Conservation (phyloP, 371 early-diverging fungal species). For the Zychaea mexicana region DNA sequence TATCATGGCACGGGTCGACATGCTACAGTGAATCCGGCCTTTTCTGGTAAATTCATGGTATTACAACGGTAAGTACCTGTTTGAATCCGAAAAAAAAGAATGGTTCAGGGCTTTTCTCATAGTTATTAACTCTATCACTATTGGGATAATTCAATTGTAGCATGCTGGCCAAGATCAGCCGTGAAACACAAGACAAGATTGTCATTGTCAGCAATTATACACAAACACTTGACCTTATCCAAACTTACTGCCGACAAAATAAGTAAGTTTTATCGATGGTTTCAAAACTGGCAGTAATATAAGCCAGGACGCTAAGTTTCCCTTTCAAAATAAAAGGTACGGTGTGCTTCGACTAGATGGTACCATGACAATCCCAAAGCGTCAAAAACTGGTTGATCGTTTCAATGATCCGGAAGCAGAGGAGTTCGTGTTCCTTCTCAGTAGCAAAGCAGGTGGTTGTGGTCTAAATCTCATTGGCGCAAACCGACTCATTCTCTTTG, state of each 20-base stretch:
- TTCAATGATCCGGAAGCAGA: slow-evolving; percentile 90
- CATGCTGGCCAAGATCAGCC: slow-evolving; percentile 69
- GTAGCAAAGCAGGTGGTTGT: slow-evolving; percentile 98
- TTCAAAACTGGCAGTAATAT: background rate
- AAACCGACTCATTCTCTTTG: slow-evolving; percentile 93
- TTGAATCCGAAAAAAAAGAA: slow-evolving; percentile 1
- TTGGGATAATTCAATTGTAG: slow-evolving; percentile 16
- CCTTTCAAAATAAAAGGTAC: slow-evolving; percentile 43
- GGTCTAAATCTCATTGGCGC: slow-evolving; percentile 98
- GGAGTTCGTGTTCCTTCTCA: slow-evolving; percentile 93
- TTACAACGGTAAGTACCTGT: slow-evolving; percentile 60
- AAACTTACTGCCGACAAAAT: slow-evolving; percentile 76
- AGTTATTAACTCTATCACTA: background rate
- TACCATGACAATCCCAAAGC: slow-evolving; percentile 84
- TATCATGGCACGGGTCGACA: slow-evolving; percentile 35
- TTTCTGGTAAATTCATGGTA: slow-evolving; percentile 89
- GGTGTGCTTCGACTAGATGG: slow-evolving; percentile 92
- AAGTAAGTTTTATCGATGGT: slow-evolving; percentile 43
- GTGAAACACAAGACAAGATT: slow-evolving; percentile 85
- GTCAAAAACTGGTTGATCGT: slow-evolving; percentile 91
- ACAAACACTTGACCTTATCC: slow-evolving; percentile 96
- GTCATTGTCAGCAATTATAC: slow-evolving; percentile 97
- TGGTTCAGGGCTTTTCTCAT: too few species aligned
- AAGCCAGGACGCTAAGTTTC: background rate
- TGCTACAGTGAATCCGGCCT: slow-evolving; percentile 62